Base-by-base conservation (phyloP, 2,329 filamentous ascomycete species). In the Hypoxylon sp. region DNA sequence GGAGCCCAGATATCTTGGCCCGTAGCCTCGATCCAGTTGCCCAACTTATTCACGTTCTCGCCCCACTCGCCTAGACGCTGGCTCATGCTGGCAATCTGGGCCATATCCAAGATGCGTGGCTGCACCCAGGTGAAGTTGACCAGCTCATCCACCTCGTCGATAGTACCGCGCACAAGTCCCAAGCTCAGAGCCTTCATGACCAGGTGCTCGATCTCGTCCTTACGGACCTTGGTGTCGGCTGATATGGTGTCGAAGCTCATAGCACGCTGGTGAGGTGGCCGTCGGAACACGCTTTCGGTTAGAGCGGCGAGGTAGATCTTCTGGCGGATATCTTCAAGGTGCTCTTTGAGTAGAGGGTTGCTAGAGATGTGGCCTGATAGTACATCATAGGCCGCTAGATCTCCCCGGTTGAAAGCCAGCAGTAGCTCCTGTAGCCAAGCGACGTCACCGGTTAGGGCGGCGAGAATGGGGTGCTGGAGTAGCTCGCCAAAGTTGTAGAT, bases 401-500 rank as follows among this genome's bases (percentile, higher is more conserved):
- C 96, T 74, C 96, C 96, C 51, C 94, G 91, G 85, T 99, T 99
- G 86, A 98, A 99, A 65, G 96, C 94, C 77, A 98, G 97, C 50
- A 99, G 89, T n/a, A 99, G 90, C 47, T 98, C 93, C 70, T 94
- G 92, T 71, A 99, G 88, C 96, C 96, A 99, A 56, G 90, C 86
- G 79, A 97, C 89, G 46, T 91, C 87, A 24, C 91, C 90, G 75
- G 91, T 89, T 76, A 99, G 88, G 19, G 92, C 91, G 78, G 97
- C 93, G 70, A 99, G 90, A 77, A 99, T 97, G 2, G 96, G 96
- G 80, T 99, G 96, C 73, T 99, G 88, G 32, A 99, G 89, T n/a
- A 99, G 91, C 85, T 99, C 96, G 80, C 96, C 96, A 75, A 99
- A 99, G 85, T 99, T 99, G 89, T 99, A 98, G 83, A 98, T 99